These are phyloP conservation scores for Gomphus sp. DNA, from an alignment of 1,284 basidiomycete species.

Conservation along the genomic window DNA sequence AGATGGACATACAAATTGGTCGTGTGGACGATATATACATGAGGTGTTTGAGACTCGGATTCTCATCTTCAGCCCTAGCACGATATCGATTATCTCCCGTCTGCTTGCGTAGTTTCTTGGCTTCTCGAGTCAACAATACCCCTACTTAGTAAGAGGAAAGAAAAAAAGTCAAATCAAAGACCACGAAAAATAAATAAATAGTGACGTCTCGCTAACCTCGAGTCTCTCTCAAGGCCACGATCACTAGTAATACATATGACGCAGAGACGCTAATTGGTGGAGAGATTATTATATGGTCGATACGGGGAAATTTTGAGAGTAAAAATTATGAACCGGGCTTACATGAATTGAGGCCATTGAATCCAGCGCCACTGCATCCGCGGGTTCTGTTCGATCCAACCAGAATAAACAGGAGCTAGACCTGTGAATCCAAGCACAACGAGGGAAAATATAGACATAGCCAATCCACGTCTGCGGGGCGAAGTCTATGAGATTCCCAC, in stretches of 20 bases:
- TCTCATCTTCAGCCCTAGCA: constrained; percentile 58
- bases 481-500: not conserved
- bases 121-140: constrained; percentile 52
- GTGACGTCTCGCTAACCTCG: constrained; percentile 12
- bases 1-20: constrained; percentile 44
- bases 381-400: constrained; percentile 59
- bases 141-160: constrained; percentile 22
- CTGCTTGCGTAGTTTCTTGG: constrained; percentile 48
- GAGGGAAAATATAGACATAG: constrained; percentile 61
- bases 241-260: constrained; percentile 20
- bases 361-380: constrained; percentile 72
- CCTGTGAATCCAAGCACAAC: constrained; percentile 53
- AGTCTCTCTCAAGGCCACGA: constrained; percentile 24
- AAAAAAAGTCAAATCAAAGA: too few relatives aligned
- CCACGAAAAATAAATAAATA: not conserved
- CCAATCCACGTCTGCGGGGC: constrained; percentile 49
- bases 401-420: constrained; percentile 53
- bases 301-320: too few relatives aligned
- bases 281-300: too few relatives aligned
- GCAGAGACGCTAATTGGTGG: constrained; percentile 18
- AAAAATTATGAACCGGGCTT: too few relatives aligned
- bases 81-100: constrained; percentile 54
- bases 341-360: constrained; percentile 71
- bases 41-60: constrained; percentile 40
- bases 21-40: constrained; percentile 62